Evolutionary conservation across 345 rosid species (phyloP).

Genomic region (Euphorbia tirucalli): DNA sequence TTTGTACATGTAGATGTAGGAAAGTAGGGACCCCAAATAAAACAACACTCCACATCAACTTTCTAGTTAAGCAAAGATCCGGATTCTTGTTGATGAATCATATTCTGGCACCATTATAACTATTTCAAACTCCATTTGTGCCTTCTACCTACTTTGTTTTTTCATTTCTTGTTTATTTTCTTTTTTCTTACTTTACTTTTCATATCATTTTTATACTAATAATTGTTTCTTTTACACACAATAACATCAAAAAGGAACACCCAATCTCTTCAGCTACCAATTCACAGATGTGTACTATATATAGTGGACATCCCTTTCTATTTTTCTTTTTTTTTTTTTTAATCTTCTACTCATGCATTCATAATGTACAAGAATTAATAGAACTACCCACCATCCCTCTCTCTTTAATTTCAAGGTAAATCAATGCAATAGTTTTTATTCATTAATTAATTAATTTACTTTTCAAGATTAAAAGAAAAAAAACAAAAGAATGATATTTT

Average conservation of each 20-base stretch:
- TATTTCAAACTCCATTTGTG: constrained; percentile 41
- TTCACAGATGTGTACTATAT: too few species aligned
- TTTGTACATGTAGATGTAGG: constrained; percentile 18
- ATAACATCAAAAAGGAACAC: constrained; percentile 23
- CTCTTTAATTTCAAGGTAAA: too few species aligned
- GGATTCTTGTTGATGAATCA: constrained; percentile 68
- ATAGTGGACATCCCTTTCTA: constrained; percentile 55
- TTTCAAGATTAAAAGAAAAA: constrained; percentile 6
- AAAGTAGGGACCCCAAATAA: constrained; percentile 39
- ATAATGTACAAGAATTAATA: constrained; percentile 28
- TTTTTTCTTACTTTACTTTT: not conserved
- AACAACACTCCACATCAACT: constrained; percentile 45
- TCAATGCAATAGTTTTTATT: too few species aligned
- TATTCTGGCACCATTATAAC: constrained; percentile 55
- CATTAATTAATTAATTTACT: not conserved
- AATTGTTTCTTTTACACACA: constrained; percentile 1
- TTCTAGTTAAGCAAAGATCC: constrained; percentile 70
- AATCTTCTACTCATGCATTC: constrained; percentile 22
- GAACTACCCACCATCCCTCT: constrained; percentile 34
- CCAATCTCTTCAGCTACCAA: too few species aligned
- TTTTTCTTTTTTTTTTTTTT: constrained; percentile 17
- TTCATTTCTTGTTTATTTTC: too few species aligned
- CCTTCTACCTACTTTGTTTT: constrained; percentile 40
- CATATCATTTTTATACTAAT: not conserved
- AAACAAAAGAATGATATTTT: constrained; percentile 34